These are phyloP conservation scores for Trametes punicea DNA, from an alignment of 768 basidiomycete genomes.

Conservation along the genomic window DNA sequence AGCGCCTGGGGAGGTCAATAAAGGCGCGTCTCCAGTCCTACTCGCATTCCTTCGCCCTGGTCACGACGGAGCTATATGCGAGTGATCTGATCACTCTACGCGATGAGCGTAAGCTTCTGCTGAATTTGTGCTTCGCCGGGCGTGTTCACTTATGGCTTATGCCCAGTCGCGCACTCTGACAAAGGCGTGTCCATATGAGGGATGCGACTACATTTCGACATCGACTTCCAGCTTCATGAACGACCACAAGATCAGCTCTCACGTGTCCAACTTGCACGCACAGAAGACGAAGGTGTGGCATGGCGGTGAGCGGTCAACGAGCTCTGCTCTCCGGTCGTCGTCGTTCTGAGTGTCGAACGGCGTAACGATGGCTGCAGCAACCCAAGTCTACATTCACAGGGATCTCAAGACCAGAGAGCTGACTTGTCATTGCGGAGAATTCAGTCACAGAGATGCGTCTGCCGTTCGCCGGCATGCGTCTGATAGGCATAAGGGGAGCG, in stretches of 20 bases:
- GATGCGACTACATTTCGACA: background rate
- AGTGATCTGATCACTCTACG: background rate
- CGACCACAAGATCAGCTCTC: background rate
- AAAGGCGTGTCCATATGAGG: background rate
- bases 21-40: no score
- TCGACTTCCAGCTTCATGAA: background rate
- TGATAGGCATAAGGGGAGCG: background rate
- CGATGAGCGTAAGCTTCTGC: background rate
- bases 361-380: background rate
- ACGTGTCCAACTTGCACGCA: background rate
- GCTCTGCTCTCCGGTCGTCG: background rate
- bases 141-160: no score
- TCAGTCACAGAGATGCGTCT: background rate
- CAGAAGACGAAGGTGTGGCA: background rate
- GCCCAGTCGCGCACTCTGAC: background rate
- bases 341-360: background rate
- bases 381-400: background rate
- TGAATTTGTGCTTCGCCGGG: no score
- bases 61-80: background rate
- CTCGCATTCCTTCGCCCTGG: no score
- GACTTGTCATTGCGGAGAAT: slow-evolving; percentile 4
- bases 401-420: slow-evolving; percentile 3
- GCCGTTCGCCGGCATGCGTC: background rate
- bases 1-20: no score
- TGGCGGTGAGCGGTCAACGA: background rate